A percentile compares a stretch with the other conserved stretches of the same genome.
phyloP scores from a whole-genome alignment of 2,329 filamentous ascomycete genomes.

The Trichophyton schoenleinii region DNA sequence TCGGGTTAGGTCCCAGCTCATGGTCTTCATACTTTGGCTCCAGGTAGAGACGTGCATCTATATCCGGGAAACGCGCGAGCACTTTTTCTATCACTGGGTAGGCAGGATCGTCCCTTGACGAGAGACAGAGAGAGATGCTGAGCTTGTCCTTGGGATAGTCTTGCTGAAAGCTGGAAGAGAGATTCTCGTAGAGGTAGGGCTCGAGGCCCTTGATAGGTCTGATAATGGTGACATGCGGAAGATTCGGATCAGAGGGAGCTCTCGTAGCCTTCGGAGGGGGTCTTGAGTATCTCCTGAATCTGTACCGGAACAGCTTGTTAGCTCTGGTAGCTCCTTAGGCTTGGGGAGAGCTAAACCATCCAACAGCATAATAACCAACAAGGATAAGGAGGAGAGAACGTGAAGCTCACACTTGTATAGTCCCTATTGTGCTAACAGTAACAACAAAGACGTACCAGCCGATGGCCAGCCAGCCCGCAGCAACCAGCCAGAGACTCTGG shows the following conservation, averaged over 20 bases:
- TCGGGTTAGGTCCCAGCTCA: constrained; percentile 85
- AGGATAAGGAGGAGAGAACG: not conserved
- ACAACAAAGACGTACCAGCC: constrained; percentile 46
- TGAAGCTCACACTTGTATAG: constrained; percentile 45
- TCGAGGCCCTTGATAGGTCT: constrained; percentile 89
- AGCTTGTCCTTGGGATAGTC: constrained; percentile 65
- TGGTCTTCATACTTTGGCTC: constrained; percentile 58
- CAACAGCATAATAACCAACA: not conserved
- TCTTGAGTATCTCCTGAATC: constrained; percentile 43
- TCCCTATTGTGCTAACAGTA: constrained; percentile 46
- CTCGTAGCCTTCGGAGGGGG: constrained; percentile 33
- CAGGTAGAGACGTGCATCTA: constrained; percentile 61
- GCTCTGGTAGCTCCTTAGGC: not conserved
- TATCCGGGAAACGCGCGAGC: constrained; percentile 57
- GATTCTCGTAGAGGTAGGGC: constrained; percentile 79
- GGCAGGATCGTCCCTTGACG: constrained; percentile 61
- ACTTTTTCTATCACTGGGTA: constrained; percentile 60
- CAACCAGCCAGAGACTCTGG: constrained; percentile 23
- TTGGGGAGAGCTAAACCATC: not conserved
- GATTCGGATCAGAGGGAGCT: constrained; percentile 28
- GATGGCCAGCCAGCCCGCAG: constrained; percentile 36
- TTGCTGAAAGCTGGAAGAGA: constrained; percentile 73
- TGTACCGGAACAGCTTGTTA: constrained; percentile 20
- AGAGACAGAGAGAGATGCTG: constrained; percentile 71
- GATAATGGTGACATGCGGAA: constrained; percentile 80